phyloP scores from a whole-genome alignment of 352 stramenopile species.

The Phytophthora tubulina region DNA sequence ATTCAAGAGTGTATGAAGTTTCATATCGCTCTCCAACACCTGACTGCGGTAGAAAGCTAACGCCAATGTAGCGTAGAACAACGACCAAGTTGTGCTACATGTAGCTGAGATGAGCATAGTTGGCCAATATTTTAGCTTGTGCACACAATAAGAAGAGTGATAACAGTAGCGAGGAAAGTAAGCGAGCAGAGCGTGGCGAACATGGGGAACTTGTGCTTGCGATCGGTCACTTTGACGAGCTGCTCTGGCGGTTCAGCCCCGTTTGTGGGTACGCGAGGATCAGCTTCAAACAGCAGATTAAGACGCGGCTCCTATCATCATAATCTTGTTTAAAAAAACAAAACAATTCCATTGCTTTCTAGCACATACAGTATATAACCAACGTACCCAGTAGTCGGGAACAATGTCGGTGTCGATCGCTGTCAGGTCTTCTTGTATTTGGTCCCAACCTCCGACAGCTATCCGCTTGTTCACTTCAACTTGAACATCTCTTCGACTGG shows the following conservation, averaged over 20 bases:
- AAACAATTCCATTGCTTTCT: background rate
- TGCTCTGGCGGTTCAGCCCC: constrained; percentile 67
- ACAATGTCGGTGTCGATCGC: constrained; percentile 51
- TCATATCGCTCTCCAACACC: no score
- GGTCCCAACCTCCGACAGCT: constrained; percentile 11
- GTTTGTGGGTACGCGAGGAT: constrained; percentile 56
- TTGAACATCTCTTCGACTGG: constrained; percentile 6
- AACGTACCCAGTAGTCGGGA: constrained; percentile 64
- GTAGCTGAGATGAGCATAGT: background rate
- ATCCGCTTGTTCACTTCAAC: constrained; percentile 14
- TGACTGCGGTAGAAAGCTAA: background rate
- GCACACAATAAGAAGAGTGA: constrained; percentile 77
- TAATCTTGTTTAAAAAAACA: background rate
- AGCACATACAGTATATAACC: background rate
- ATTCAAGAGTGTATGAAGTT: background rate
- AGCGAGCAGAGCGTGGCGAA: constrained; percentile 80
- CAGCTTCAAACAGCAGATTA: constrained; percentile 11
- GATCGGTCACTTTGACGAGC: constrained; percentile 81
- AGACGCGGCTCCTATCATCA: constrained; percentile 1
- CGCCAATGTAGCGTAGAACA: no score
- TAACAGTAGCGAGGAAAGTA: constrained; percentile 66
- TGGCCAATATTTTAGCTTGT: constrained; percentile 33
- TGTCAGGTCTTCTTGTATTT: constrained; percentile 20
- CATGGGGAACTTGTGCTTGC: constrained; percentile 70
- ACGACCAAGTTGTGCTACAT: no score